phyloP scores from a whole-genome alignment of 768 basidiomycete species.

The Dioszegia aurantiaca region DNA sequence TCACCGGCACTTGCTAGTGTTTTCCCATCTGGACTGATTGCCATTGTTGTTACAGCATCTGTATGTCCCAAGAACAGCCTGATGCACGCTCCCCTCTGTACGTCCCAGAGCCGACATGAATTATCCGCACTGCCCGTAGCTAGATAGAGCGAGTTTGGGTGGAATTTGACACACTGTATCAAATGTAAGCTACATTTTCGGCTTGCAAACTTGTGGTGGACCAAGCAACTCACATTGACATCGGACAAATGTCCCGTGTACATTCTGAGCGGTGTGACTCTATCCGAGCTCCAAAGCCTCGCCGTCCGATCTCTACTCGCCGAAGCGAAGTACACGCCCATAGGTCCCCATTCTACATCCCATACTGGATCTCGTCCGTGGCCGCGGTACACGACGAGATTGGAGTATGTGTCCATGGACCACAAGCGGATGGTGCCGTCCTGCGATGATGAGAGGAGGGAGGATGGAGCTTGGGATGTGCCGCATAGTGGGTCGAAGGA shows the following conservation, averaged over 20 bases:
- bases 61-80: conserved; percentile 95
- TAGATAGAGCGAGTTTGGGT: conserved; percentile 94
- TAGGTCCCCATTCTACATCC: conserved; percentile 98
- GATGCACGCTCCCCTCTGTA: conserved; percentile 89
- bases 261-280: conserved; percentile 76
- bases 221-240: conserved; percentile 71
- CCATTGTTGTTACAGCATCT: conserved; percentile 77
- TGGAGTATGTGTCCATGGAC: conserved; percentile 92
- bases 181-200: conserved; percentile 55
- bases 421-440: conserved; percentile 87
- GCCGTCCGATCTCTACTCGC: conserved; percentile 92
- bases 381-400: conserved; percentile 88
- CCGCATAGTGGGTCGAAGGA: conserved; percentile 89
- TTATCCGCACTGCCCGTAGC: conserved; percentile 95
- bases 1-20: conserved; percentile 86
- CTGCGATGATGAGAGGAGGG: conserved; percentile 86
- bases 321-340: conserved; percentile 97
- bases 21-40: conserved; percentile 88
- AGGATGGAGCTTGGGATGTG: conserved; percentile 77
- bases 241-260: conserved; percentile 96
- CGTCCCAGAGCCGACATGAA: conserved; percentile 96
- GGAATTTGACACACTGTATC: conserved; percentile 94
- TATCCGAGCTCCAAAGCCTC: conserved; percentile 91
- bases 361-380: conserved; percentile 91
- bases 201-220: not conserved